Evolutionary conservation across 176 grass and related monocot species (phyloP), one percentile per base, ranked within the genome.

Genomic region (Oryza punctata): DNA sequence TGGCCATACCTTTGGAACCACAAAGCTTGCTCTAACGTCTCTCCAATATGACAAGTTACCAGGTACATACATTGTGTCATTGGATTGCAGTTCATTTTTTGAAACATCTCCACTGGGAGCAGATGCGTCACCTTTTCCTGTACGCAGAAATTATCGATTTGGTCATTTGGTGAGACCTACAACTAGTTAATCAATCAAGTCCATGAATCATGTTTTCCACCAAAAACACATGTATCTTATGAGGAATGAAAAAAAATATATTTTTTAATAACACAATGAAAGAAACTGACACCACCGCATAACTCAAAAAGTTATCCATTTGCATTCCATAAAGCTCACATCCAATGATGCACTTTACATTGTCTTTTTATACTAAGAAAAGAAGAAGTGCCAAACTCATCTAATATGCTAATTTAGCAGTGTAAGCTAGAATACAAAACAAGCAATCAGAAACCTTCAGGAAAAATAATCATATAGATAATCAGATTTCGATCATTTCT

Each of bases 1-100:
- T 15, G n/a, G 26, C 4, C 91, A 87, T 69, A 98, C 91, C 63
- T 93, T 90, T 60, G 81, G 84, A 60, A 82, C 82, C 33, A 98
- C 89, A 80, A 95, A 94, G 68, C 89, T 93, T 45, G 96, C 96
- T 85, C 96, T 93, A 30, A 98, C 94, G 82, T 98, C 91, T 77
- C 96, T 66, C 96, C 96, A 98, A 83, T 95, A 92, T 78, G 87
- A 87, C 75, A 88, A 63, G 46, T 86, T 79, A 81, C 74, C 63
- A 28, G 88, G 78, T 74, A 89, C 43, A 77, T 77, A 88, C 70
- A 87, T 65, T 0, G 73, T 60, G 60, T 88, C 88, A 66, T 67
- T 75, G 68, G 82, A 85, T 70, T 93, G 78, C 69, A 75, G 67
- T 68, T 97, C 84, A n/a, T 72, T 84, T 43, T 89, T 87, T 28